These are phyloP conservation scores for Phytophthora sp. DNA, from an alignment of 352 stramenopile genomes.

Conservation along the genomic window DNA sequence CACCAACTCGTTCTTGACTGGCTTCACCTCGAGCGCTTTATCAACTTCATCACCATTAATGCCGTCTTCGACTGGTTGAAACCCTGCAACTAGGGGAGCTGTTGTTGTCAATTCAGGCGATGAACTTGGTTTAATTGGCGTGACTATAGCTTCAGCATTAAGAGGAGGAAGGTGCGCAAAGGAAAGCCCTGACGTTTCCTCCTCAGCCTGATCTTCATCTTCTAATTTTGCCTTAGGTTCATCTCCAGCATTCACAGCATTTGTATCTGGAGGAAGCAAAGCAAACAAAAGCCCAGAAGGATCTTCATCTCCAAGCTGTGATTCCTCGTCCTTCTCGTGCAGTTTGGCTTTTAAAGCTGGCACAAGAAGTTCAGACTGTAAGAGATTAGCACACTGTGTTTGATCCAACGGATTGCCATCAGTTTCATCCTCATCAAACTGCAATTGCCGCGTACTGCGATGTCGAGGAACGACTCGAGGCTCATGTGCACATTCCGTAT, in stretches of 20 bases:
- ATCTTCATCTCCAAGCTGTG: constrained; percentile 1
- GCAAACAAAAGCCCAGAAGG: constrained; percentile 24
- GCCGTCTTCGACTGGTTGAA: constrained; percentile 18
- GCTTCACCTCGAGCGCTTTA: constrained; percentile 14
- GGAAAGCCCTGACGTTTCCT: constrained; percentile 25
- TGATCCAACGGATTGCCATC: constrained; percentile 3
- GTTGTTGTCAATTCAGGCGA: not conserved
- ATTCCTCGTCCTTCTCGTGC: not conserved
- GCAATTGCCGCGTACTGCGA: constrained; percentile 50
- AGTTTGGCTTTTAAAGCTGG: not conserved
- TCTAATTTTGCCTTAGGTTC: constrained; percentile 1
- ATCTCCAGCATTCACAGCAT: not conserved
- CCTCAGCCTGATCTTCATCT: constrained; percentile 19
- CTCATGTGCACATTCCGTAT: not conserved
- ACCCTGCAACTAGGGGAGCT: not conserved
- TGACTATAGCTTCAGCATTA: not conserved
- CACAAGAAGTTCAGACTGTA: not conserved
- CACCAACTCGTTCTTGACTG: constrained; percentile 2
- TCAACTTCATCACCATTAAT: constrained; percentile 36
- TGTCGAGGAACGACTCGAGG: constrained; percentile 22
- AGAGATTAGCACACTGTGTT: not conserved
- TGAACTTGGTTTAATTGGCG: not conserved
- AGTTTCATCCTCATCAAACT: constrained; percentile 42
- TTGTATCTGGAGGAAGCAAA: constrained; percentile 18
- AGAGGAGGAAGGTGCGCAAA: constrained; percentile 36